Base-by-base conservation (phyloP, 1,139 yeast genomes). In the Ashbya aceris region DNA sequence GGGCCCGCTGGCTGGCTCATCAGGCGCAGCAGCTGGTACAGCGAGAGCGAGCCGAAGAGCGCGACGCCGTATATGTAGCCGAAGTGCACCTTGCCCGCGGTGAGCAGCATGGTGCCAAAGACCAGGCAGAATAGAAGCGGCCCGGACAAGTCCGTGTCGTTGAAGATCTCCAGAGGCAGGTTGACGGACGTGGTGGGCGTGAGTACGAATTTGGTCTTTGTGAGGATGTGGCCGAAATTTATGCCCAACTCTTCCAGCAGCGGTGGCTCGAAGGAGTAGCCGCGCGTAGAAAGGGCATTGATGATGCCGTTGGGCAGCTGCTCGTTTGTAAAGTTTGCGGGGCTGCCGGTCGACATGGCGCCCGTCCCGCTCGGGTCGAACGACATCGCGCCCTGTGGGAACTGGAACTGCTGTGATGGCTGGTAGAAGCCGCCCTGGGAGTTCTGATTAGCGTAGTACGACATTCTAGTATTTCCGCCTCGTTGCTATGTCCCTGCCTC, bases 61-160 rank as follows among this genome's bases (percentile, higher is more conserved):
- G 96, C 98, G 36, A 91, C 95, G 26, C 98, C 98, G 58, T 91
- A 91, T 42, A 91, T 85, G 63, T 93, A 93, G 2, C 98, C 97
- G 61, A 91, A 91, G 61, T 91, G 97, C 13, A 89, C 86, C 60
- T 89, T 91, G 10, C 99, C 98, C 1, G 95, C 70, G 38, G 87
- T 69, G 43, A 89, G 68, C 41, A 93, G 67, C 48, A 83, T 77
- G 1, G 87, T 74, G n/a, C 96, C 98, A 61, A 89, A 89, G 44
- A 87, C 64, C 44, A 91, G 69, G 51, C 93, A 93, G 64, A 91
- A 93, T 40, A 93, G 68, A 35, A 91, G 73, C 1, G 99, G 98
- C 0, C 99, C 99, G 0, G 97, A 96, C 53, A 91, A 71, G 61
- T 91, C 98, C 14, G 94, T 76, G 61, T 91, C 97, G 41, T 81